These are phyloP conservation scores for Claviceps lovelessii DNA, from an alignment of 2,329 filamentous ascomycete genomes.

Conservation along the genomic window DNA sequence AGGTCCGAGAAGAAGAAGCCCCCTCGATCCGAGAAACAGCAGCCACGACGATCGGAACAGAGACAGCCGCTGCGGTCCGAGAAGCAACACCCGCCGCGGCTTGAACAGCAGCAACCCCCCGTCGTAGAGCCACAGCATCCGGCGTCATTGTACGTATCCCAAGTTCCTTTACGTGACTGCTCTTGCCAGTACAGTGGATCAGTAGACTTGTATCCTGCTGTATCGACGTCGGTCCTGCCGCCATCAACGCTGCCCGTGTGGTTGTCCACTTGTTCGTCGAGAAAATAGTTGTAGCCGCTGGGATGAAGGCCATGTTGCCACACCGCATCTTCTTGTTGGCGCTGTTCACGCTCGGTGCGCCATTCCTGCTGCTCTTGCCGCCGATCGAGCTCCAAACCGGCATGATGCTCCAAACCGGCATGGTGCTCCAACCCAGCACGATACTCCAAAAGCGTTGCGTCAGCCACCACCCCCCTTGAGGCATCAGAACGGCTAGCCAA, in stretches of 20 bases:
- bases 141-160: slow-evolving; percentile 3
- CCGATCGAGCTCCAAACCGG: not conserved
- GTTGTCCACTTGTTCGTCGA: not conserved
- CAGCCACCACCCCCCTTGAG: not conserved
- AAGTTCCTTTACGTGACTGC: slow-evolving; percentile 4
- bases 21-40: slow-evolving; percentile 5
- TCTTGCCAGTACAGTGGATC: slow-evolving; percentile 5
- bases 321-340: not conserved
- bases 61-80: slow-evolving; percentile 4
- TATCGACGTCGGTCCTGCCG: not conserved
- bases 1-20: slow-evolving; percentile 3
- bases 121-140: slow-evolving; percentile 1
- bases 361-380: too few relatives aligned
- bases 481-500: not conserved
- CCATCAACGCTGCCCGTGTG: not conserved
- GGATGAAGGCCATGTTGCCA: not conserved
- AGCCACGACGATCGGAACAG: slow-evolving; percentile 5
- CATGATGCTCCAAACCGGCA: too few relatives aligned
- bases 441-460: not conserved
- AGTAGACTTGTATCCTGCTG: slow-evolving; percentile 2
- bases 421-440: not conserved
- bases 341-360: not conserved
- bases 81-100: slow-evolving; percentile 7
- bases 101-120: slow-evolving; percentile 2
- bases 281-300: not conserved